Percentiles rank a stretch among this genome's conserved stretches.
Conservation (phyloP, 495 filamentous ascomycete species). For the Halenospora varia region DNA sequence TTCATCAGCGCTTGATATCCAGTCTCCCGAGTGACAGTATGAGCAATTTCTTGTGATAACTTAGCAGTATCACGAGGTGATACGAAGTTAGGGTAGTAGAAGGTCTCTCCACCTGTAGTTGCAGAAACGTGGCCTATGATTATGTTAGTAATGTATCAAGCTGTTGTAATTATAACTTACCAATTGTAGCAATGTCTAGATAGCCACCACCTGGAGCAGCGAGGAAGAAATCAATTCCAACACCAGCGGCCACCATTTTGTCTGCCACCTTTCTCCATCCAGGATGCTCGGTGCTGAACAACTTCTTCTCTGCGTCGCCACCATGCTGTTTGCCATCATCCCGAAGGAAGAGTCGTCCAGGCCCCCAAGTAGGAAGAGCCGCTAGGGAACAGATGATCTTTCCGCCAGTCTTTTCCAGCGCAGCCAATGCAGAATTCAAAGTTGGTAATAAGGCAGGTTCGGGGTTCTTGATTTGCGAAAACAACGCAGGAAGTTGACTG, state of each 20-base stretch:
- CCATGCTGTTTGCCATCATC: constrained; percentile 85
- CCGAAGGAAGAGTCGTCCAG: constrained; percentile 73
- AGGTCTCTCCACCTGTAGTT: constrained; percentile 85
- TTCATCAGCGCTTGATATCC: constrained; percentile 98
- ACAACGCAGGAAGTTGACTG: constrained; percentile 73
- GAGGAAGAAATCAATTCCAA: constrained; percentile 92
- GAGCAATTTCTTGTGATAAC: constrained; percentile 79
- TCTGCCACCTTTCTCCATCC: constrained; percentile 77
- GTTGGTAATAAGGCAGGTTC: constrained; percentile 84
- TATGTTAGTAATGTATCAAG: not conserved
- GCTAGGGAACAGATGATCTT: constrained; percentile 87
- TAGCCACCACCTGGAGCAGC: constrained; percentile 86
- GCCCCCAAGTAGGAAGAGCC: constrained; percentile 84
- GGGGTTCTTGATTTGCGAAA: constrained; percentile 79
- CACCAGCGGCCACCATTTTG: constrained; percentile 83
- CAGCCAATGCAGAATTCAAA: constrained; percentile 73
- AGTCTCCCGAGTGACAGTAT: constrained; percentile 86
- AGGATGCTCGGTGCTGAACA: constrained; percentile 85
- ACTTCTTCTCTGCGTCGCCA: constrained; percentile 86
- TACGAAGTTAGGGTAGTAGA: constrained; percentile 95
- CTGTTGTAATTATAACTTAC: constrained; percentile 42
- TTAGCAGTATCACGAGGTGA: constrained; percentile 78
- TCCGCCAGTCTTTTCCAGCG: constrained; percentile 80
- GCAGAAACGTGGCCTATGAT: constrained; percentile 62
- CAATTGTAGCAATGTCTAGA: constrained; percentile 91